Percentiles rank a stretch among this genome's conserved stretches.
These are phyloP conservation scores for Chionographis japonica DNA, from an alignment of 106 monocot genomes.

Conservation along the genomic window DNA sequence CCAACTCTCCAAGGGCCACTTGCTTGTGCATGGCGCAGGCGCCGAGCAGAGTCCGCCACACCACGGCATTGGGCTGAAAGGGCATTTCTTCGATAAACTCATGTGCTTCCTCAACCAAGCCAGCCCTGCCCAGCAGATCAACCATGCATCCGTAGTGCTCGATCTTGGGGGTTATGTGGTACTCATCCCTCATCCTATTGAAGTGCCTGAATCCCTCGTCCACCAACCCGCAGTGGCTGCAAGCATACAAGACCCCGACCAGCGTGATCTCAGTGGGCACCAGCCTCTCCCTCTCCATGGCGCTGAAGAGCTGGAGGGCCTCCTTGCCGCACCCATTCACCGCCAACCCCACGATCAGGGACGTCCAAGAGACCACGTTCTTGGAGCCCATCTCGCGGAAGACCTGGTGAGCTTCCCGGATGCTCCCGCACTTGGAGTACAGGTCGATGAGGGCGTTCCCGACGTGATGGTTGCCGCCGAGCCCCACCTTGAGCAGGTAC, in stretches of 20 bases:
- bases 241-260: slow-evolving; percentile 74
- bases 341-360: slow-evolving; percentile 55
- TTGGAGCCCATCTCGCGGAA: slow-evolving; percentile 62
- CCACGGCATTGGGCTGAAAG: slow-evolving; percentile 54
- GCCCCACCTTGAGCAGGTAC: slow-evolving; percentile 40
- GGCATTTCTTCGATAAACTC: slow-evolving; percentile 61
- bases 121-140: slow-evolving; percentile 74
- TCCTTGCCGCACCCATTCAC: slow-evolving; percentile 54
- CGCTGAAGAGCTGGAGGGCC: slow-evolving; percentile 45
- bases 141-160: slow-evolving; percentile 93
- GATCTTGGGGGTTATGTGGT: slow-evolving; percentile 52
- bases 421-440: slow-evolving; percentile 69
- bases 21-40: slow-evolving; percentile 71
- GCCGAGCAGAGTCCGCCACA: slow-evolving; percentile 84
- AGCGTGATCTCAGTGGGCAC: slow-evolving; percentile 73
- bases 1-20: slow-evolving; percentile 42
- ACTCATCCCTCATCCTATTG: slow-evolving; percentile 41
- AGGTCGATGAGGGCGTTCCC: slow-evolving; percentile 75
- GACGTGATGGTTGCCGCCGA: slow-evolving; percentile 46
- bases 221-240: slow-evolving; percentile 83
- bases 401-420: slow-evolving; percentile 38
- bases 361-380: slow-evolving; percentile 57
- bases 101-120: slow-evolving; percentile 57
- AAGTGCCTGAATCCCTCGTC: slow-evolving; percentile 64
- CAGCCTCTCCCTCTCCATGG: slow-evolving; percentile 57